Evolutionary conservation across 257 asterid species (phyloP), one percentile per base, ranked within the genome.

Genomic region (Catharanthus roseus): DNA sequence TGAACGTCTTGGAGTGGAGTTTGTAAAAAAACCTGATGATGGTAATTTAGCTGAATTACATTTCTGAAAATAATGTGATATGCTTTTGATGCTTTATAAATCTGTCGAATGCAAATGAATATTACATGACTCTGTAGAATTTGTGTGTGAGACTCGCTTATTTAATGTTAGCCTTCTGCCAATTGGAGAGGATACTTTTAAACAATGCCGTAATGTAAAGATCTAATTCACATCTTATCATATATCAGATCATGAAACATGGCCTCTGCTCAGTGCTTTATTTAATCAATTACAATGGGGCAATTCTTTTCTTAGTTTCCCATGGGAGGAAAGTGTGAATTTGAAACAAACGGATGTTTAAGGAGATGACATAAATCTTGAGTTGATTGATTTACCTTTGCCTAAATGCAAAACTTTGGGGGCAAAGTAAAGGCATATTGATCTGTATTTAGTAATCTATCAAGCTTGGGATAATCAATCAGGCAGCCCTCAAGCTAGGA

Each of bases 1-100:
- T 70, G 97, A 90, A 78, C 81, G 86, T 73, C 78, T 87, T 69
- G 95, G 96, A 67, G 96, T 93, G 69, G 88, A 85, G 74, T 93
- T 90, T 55, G 97, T 86, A 10, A 90, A 90, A 82, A 87, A 80
- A 80, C 96, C 96, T 23, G 82, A 78, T 58, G 95, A 86, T 23
- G 96, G 98, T 90, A 87, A 85, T 23, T 33, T 70, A 31, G 19
- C 69, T 72, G 21, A 38, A 31, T 54, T 68, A 51, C 26, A 42
- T 73, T 70, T 76, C 4, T 39, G 31, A n/a, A 12, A 55, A 44
- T 28, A 21, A 9, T 53, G 49, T 44, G 38, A 36, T 68, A 41
- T 28, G 31, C 47, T 39, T 11, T 47, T 18, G 1, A 33, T 72
- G 39, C 31, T 72, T 49, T 4, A 21, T 21, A 39, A 21, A 65